phyloP scores from a whole-genome alignment of 352 stramenopile species.

The Phytophthora melonis region DNA sequence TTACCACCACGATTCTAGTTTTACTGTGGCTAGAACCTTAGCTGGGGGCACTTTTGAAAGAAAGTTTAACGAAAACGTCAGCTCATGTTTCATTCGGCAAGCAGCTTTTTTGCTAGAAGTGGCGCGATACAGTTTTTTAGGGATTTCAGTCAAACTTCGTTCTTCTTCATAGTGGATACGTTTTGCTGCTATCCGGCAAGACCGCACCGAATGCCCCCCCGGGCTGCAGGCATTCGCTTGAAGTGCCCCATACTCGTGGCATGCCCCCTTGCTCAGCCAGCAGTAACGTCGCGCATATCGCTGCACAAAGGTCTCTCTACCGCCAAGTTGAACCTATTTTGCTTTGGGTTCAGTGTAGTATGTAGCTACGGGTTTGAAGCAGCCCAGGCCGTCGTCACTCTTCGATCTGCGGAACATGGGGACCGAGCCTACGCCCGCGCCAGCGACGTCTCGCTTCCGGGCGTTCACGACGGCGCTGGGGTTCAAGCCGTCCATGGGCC shows the following conservation, averaged over 20 bases:
- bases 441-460: slow-evolving; percentile 28
- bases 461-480: slow-evolving; percentile 34
- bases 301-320: slow-evolving; percentile 17
- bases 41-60: too few species aligned
- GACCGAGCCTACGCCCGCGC: not conserved
- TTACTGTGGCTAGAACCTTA: too few species aligned
- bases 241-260: too few species aligned
- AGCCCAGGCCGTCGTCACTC: slow-evolving; percentile 1
- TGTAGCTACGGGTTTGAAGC: not conserved
- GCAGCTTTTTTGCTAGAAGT: too few species aligned
- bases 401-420: slow-evolving; percentile 15
- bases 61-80: too few species aligned
- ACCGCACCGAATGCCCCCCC: not conserved
- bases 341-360: not conserved
- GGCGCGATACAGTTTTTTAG: too few species aligned
- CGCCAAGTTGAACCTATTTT: slow-evolving; percentile 15
- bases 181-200: not conserved
- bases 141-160: too few species aligned
- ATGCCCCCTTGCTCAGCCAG: not conserved
- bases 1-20: too few species aligned
- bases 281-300: slow-evolving; percentile 10
- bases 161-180: too few species aligned
- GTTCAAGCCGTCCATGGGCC: slow-evolving; percentile 12
- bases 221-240: not conserved
- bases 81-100: too few species aligned